These are phyloP conservation scores for Musa beccarii DNA, from an alignment of 176 grass and related monocot species.

Conservation along the genomic window DNA sequence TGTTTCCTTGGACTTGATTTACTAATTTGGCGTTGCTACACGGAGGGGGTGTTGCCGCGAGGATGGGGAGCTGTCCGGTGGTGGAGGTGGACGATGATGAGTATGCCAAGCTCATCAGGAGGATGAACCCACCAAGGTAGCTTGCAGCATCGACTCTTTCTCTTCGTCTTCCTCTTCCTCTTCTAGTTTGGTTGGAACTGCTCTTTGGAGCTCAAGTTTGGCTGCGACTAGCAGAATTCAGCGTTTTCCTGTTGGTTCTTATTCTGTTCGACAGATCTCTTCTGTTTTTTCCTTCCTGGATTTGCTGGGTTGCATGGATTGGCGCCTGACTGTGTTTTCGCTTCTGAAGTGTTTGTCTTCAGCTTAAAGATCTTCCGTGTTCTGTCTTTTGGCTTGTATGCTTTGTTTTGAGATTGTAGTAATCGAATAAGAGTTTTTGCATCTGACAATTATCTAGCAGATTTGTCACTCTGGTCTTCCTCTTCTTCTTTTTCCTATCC, in stretches of 20 bases:
- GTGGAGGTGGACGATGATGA: slow-evolving; percentile 48
- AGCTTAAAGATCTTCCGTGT: background rate
- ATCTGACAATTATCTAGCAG: background rate
- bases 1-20: background rate
- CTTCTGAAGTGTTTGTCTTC: background rate
- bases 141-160: background rate
- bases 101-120: slow-evolving; percentile 66
- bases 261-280: too few relatives aligned
- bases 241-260: too few relatives aligned
- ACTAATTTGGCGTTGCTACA: background rate
- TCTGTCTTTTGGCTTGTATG: background rate
- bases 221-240: too few relatives aligned
- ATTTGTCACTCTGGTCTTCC: background rate
- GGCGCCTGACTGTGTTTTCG: background rate
- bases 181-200: background rate
- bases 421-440: background rate
- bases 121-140: slow-evolving; percentile 87
- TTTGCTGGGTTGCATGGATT: too few relatives aligned
- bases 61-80: background rate
- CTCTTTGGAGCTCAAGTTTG: background rate
- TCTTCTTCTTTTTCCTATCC: too few relatives aligned
- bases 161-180: background rate
- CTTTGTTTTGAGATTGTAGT: background rate
- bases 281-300: too few relatives aligned
- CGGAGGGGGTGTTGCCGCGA: background rate